A percentile compares a stretch with the other conserved stretches of the same genome.
Evolutionary conservation across 2,329 filamentous ascomycete species (phyloP).

Genomic region (Neopestalotiopsis sp.): DNA sequence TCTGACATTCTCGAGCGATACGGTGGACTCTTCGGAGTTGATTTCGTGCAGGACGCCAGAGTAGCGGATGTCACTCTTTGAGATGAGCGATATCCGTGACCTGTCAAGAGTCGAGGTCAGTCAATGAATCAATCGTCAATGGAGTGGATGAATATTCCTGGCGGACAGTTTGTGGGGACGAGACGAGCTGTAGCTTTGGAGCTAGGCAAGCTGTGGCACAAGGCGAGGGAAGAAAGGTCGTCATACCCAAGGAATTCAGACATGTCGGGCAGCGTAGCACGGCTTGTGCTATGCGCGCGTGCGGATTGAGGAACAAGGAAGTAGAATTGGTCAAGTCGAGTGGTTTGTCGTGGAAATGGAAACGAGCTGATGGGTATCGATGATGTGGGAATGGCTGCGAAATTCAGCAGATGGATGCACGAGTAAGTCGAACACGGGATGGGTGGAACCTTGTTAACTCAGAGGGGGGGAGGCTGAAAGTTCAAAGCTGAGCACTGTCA

Average conservation of each 20-base stretch:
- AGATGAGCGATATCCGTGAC: constrained; percentile 94
- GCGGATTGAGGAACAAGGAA: constrained; percentile 16
- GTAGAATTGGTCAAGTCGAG: constrained; percentile 19
- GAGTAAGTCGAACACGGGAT: constrained; percentile 1
- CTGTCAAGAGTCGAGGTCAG: constrained; percentile 47
- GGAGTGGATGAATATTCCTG: constrained; percentile 7
- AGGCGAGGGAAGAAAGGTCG: constrained; percentile 11
- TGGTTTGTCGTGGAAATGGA: not conserved
- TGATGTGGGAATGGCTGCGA: constrained; percentile 12
- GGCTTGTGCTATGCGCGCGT: constrained; percentile 26
- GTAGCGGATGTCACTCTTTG: constrained; percentile 98
- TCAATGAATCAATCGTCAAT: constrained; percentile 20
- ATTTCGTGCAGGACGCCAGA: constrained; percentile 96
- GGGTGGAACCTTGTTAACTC: not conserved
- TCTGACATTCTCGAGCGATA: constrained; percentile 94
- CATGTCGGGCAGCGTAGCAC: constrained; percentile 43
- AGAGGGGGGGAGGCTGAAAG: constrained; percentile 17
- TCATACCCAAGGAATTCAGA: constrained; percentile 65
- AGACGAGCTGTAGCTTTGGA: constrained; percentile 14
- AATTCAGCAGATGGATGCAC: not conserved
- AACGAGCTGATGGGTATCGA: constrained; percentile 6
- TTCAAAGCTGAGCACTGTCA: not conserved
- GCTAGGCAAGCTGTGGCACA: constrained; percentile 15
- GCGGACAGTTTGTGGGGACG: constrained; percentile 9
- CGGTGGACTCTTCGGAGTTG: constrained; percentile 95